These are phyloP conservation scores for Chrysosphaeria jannelii DNA, from an alignment of 2,329 filamentous ascomycete genomes.

Conservation along the genomic window DNA sequence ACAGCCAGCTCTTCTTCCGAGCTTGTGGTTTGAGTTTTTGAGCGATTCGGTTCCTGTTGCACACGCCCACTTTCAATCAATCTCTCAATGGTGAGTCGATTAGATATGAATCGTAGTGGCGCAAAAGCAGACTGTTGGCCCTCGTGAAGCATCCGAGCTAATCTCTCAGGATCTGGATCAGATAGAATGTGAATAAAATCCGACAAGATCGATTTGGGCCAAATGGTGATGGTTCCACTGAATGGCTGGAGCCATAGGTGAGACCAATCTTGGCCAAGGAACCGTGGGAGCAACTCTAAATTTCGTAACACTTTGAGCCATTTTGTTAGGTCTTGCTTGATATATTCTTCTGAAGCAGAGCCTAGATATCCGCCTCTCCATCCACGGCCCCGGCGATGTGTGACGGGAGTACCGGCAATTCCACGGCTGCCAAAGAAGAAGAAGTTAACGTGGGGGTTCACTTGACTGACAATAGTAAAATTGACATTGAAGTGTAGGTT, in stretches of 20 bases:
- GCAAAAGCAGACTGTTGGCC: slow-evolving; percentile 76
- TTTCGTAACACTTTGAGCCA: slow-evolving; percentile 90
- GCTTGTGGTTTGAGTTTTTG: no score
- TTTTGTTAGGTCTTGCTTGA: slow-evolving; percentile 90
- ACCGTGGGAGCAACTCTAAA: slow-evolving; percentile 68
- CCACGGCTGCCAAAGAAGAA: slow-evolving; percentile 96
- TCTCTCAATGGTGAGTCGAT: slow-evolving; percentile 59
- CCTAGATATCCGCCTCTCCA: slow-evolving; percentile 93
- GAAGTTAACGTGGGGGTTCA: slow-evolving; percentile 92
- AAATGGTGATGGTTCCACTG: slow-evolving; percentile 81
- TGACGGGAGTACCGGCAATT: slow-evolving; percentile 73
- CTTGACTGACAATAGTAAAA: slow-evolving; percentile 67
- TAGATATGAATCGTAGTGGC: slow-evolving; percentile 71
- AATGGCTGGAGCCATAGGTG: slow-evolving; percentile 92
- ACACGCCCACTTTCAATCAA: slow-evolving; percentile 26
- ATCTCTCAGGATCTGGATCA: slow-evolving; percentile 43
- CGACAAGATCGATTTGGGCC: slow-evolving; percentile 50
- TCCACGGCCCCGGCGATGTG: slow-evolving; percentile 70
- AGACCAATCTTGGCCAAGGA: slow-evolving; percentile 84
- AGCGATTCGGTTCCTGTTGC: no score
- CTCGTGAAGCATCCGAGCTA: slow-evolving; percentile 70
- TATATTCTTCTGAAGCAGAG: slow-evolving; percentile 71
- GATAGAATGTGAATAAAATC: slow-evolving; percentile 71
- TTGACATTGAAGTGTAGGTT: slow-evolving; percentile 97
- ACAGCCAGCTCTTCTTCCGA: no score